A percentile compares a stretch with the other conserved stretches of the same genome.
Conservation (phyloP, 179 eudicot genomes). For the Silene coronaria region DNA sequence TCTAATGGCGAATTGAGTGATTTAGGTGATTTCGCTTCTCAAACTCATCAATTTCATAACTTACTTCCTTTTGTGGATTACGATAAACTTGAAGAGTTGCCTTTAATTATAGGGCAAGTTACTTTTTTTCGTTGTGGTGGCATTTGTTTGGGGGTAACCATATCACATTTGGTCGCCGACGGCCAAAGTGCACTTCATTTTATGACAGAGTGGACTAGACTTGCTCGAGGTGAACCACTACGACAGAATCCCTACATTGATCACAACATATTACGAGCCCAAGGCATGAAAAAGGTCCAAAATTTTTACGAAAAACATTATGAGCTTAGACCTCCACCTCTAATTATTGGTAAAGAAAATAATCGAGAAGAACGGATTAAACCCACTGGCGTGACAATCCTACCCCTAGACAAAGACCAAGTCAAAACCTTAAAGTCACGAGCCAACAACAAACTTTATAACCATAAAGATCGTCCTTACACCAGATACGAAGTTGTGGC, state of each 20-base stretch:
- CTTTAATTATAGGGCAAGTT: constrained; percentile 28
- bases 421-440: constrained; percentile 27
- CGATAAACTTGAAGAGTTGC: constrained; percentile 29
- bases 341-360: constrained; percentile 23
- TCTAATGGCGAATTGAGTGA: constrained; percentile 22
- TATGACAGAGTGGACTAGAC: constrained; percentile 39
- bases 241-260: constrained; percentile 26
- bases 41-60: constrained; percentile 21
- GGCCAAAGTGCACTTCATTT: constrained; percentile 43
- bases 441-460: constrained; percentile 16
- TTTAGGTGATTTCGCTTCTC: constrained; percentile 31
- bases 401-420: constrained; percentile 32
- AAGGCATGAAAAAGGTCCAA: not conserved
- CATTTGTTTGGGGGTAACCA: constrained; percentile 25
- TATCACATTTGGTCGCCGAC: constrained; percentile 37
- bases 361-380: constrained; percentile 29
- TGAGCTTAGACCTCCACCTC: constrained; percentile 21
- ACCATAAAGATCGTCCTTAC: constrained; percentile 6
- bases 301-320: not conserved
- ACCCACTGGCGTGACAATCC: constrained; percentile 25
- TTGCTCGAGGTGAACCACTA: constrained; percentile 33
- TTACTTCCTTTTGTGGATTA: constrained; percentile 31
- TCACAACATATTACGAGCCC: constrained; percentile 17
- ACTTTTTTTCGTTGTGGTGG: constrained; percentile 35
- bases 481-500: constrained; percentile 43